Conservation (phyloP, 306 rosid genomes). For the Prunus campanulata region DNA sequence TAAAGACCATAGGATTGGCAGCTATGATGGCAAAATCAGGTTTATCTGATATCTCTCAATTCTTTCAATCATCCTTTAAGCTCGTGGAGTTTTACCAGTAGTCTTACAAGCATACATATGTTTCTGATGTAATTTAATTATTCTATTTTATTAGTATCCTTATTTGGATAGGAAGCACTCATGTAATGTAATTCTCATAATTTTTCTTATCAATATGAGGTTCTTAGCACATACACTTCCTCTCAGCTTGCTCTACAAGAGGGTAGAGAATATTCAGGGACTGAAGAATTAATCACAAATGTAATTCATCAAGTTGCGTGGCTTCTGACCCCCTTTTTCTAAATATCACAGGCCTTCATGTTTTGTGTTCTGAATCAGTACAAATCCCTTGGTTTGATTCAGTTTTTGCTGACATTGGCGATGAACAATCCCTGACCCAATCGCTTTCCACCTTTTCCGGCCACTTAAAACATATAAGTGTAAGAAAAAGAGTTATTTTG, state of each 20-base stretch:
- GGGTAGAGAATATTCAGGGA: not conserved
- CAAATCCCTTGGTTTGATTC: slow-evolving; percentile 97
- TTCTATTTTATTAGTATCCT: not conserved
- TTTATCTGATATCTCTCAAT: slow-evolving; percentile 22
- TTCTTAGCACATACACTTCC: not conserved
- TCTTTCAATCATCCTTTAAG: not conserved
- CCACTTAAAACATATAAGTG: slow-evolving; percentile 86
- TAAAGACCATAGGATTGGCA: slow-evolving; percentile 91
- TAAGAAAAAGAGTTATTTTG: slow-evolving; percentile 38
- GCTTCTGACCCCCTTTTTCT: not conserved
- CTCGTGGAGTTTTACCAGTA: slow-evolving; percentile 1
- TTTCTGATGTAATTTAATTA: not conserved
- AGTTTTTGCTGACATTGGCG: slow-evolving; percentile 92
- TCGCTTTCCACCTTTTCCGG: slow-evolving; percentile 96
- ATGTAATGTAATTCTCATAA: not conserved
- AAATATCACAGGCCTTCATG: slow-evolving; percentile 65
- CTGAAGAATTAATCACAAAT: not conserved
- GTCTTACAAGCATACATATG: not conserved
- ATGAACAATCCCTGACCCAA: slow-evolving; percentile 89
- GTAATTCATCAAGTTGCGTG: not conserved
- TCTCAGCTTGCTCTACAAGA: not conserved
- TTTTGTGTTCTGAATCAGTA: slow-evolving; percentile 84
- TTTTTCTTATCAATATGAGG: not conserved
- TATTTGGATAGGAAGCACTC: not conserved
- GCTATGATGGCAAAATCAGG: slow-evolving; percentile 99